Evolutionary conservation across 176 grass and related monocot genomes (phyloP).

Genomic region (Juncus effusus): DNA sequence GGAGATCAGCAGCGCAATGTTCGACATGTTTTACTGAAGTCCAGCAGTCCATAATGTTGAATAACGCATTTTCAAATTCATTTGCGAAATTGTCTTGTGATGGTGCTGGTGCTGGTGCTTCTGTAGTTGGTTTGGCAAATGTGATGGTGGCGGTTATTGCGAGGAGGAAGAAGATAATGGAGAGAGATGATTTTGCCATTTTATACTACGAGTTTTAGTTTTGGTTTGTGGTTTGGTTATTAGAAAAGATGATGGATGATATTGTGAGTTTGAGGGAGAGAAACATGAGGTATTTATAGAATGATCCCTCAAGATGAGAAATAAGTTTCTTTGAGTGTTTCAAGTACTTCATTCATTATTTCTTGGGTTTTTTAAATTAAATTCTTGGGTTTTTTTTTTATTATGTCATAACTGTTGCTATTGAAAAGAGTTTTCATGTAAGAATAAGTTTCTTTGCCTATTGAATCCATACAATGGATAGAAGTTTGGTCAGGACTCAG

Average conservation of each 20-base stretch:
- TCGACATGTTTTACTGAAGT: constrained; percentile 1
- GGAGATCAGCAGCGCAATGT: background rate
- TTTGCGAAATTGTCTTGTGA: background rate
- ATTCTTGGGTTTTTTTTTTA: too few species aligned
- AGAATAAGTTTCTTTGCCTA: too few species aligned
- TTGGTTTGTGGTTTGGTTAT: background rate
- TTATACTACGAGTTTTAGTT: constrained; percentile 6
- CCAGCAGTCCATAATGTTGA: constrained; percentile 1
- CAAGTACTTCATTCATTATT: background rate
- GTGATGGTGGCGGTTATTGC: background rate
- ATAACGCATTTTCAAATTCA: background rate
- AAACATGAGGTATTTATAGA: background rate
- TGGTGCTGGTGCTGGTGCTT: constrained; percentile 1
- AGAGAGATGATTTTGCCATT: constrained; percentile 14
- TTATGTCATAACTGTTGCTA: too few species aligned
- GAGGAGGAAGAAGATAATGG: constrained; percentile 1
- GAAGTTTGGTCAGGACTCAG: too few species aligned
- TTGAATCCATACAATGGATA: too few species aligned
- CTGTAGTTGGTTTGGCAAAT: background rate
- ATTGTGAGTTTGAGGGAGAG: constrained; percentile 1
- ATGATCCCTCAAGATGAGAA: background rate
- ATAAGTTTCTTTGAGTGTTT: background rate
- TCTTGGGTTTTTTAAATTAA: background rate
- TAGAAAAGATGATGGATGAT: background rate
- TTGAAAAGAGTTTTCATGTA: too few species aligned